phyloP scores from a whole-genome alignment of 2,329 filamentous ascomycete genomes.

The Cercospora canescens region DNA sequence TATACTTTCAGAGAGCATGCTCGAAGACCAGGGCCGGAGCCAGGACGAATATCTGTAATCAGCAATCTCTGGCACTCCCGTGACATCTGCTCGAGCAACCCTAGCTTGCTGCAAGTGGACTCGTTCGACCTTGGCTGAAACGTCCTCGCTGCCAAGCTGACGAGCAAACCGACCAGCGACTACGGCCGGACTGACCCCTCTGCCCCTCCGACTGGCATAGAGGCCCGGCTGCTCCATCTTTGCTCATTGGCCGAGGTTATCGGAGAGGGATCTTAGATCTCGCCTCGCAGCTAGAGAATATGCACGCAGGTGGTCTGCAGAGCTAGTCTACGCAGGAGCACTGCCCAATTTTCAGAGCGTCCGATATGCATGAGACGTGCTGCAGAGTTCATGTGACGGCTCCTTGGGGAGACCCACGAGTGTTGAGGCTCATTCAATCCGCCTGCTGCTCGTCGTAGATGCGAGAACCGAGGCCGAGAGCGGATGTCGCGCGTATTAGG shows the following conservation, averaged over 20 bases:
- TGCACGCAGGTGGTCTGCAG: background rate
- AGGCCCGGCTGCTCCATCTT: background rate
- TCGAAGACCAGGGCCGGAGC: background rate
- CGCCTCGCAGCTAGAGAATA: background rate
- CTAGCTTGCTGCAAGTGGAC: background rate
- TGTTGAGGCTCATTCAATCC: no score
- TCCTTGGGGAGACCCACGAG: background rate
- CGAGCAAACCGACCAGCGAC: no score
- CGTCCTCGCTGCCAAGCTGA: background rate
- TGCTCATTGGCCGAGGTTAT: background rate
- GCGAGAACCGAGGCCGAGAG: no score
- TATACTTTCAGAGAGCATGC: background rate
- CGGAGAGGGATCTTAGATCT: background rate
- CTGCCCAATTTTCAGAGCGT: background rate
- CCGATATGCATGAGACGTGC: background rate
- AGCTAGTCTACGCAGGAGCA: background rate
- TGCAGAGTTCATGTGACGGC: background rate
- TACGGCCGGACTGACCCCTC: no score
- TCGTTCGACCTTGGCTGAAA: background rate
- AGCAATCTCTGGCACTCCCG: background rate
- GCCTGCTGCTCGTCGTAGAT: no score
- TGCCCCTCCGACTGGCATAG: background rate
- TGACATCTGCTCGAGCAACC: background rate
- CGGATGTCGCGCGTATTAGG: no score
- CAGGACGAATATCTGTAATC: background rate